Conservation (phyloP, 2,329 filamentous ascomycete genomes). For the Nannizziopsis arthrosporioides region DNA sequence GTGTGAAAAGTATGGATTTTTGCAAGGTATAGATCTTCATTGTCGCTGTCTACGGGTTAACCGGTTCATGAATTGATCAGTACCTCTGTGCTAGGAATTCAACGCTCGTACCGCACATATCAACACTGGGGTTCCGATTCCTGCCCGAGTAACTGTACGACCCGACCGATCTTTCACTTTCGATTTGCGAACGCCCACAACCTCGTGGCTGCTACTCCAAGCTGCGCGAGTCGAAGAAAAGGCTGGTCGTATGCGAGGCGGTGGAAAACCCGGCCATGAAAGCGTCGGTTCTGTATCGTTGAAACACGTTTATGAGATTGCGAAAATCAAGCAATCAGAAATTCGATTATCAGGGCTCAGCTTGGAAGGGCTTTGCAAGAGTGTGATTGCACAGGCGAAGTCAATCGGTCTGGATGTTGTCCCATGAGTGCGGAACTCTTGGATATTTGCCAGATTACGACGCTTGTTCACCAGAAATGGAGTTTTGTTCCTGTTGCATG, state of each 20-base stretch:
- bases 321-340: conserved; percentile 83
- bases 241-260: conserved; percentile 65
- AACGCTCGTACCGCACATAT: conserved; percentile 88
- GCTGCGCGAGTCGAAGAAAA: conserved; percentile 61
- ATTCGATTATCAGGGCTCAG: conserved; percentile 59
- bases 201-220: conserved; percentile 75
- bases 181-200: conserved; percentile 87
- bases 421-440: conserved; percentile 35
- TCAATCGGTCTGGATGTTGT: conserved; percentile 63
- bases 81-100: conserved; percentile 60
- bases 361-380: conserved; percentile 59
- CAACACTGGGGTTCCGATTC: conserved; percentile 69
- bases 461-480: background rate
- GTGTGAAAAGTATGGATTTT: conserved; percentile 98
- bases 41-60: background rate
- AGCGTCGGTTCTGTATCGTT: conserved; percentile 74
- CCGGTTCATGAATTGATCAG: conserved; percentile 10
- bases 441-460: background rate
- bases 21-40: conserved; percentile 60
- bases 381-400: conserved; percentile 62
- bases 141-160: conserved; percentile 80
- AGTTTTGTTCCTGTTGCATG: conserved; percentile 4
- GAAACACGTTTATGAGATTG: conserved; percentile 97
- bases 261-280: conserved; percentile 62
- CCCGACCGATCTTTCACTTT: conserved; percentile 89